phyloP scores from a whole-genome alignment of 192 early-diverging fungal species.

The Backusella tuberculispora region DNA sequence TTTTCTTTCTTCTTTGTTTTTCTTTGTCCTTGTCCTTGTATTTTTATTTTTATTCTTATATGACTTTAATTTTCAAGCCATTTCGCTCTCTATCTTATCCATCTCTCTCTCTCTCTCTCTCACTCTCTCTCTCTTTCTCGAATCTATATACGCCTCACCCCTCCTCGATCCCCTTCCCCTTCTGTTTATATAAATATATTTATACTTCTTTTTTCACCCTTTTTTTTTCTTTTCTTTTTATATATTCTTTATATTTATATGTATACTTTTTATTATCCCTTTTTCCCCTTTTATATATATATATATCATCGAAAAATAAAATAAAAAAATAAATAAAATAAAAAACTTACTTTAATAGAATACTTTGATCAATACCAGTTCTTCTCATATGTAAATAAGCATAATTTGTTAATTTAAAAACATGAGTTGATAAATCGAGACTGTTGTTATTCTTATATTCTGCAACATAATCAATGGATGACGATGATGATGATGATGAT shows the following conservation, averaged over 20 bases:
- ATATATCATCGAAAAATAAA: slow-evolving; percentile 20
- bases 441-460: slow-evolving; percentile 61
- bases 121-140: not conserved
- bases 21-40: not conserved
- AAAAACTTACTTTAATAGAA: slow-evolving; percentile 61
- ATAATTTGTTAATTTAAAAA: slow-evolving; percentile 72
- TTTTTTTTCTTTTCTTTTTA: too few species aligned
- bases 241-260: too few species aligned
- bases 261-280: too few species aligned
- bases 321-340: not conserved
- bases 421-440: slow-evolving; percentile 59
- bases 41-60: not conserved
- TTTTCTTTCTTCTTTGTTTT: not conserved
- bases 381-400: slow-evolving; percentile 84
- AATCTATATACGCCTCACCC: not conserved
- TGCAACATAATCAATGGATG: slow-evolving; percentile 66
- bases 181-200: not conserved
- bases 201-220: too few species aligned
- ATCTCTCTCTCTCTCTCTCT: not conserved
- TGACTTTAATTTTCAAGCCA: not conserved
- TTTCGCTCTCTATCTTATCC: not conserved
- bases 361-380: slow-evolving; percentile 65
- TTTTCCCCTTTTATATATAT: slow-evolving; percentile 21
- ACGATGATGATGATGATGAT: too few species aligned
- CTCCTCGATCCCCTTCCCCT: not conserved